Base-by-base conservation (phyloP, 1,284 basidiomycete species). In the Ceratobasidium sp. region DNA sequence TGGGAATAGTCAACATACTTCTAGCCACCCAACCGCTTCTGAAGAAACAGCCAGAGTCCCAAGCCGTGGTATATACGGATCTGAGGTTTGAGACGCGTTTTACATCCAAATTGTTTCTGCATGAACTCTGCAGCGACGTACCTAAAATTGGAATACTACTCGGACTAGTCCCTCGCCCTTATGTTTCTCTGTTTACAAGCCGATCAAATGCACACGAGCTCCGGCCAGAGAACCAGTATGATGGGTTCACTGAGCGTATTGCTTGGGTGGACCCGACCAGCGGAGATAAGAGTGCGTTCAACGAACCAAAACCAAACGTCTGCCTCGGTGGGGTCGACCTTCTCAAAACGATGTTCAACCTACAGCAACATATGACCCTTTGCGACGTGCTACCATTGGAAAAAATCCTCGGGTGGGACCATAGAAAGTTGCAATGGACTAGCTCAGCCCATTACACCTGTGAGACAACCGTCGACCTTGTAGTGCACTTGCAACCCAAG, bases 1-100 rank as follows among this genome's bases (percentile, higher is more conserved):
- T 89, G 0, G 90, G 89, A 0, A 82, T 89, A n/a, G 78, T 90
- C 26, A 91, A 91, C 79, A 77, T 90, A 23, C 83, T 91, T 40
- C 70, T 87, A 3, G 83, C 82, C 20, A 82, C 86, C 0, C 51
- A 79, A 51, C 84, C 89, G 60, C 81, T 90, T 4, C 84, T 90
- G 46, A 79, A 79, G 10, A 80, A 80, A 0, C 78, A 81, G 6
- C 78, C 83, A 0, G 72, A 78, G 10, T 84, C 83, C 0, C 66
- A 68, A 28, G 81, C 86, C 1, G 84, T 85, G 0, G 75, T 90
- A 6, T 86, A 87, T 80, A 89, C 88, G 0, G 87, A 90, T 79
- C 81, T 89, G 0, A 80, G 88, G 23, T 79, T 79, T 10, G 78
- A 63, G 0, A 82, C 82, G 0, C 81, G 82, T 80, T 82, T 84